Evolutionary conservation across 2,329 filamentous ascomycete genomes (phyloP).

Genomic region (Neofusicoccum ribis): DNA sequence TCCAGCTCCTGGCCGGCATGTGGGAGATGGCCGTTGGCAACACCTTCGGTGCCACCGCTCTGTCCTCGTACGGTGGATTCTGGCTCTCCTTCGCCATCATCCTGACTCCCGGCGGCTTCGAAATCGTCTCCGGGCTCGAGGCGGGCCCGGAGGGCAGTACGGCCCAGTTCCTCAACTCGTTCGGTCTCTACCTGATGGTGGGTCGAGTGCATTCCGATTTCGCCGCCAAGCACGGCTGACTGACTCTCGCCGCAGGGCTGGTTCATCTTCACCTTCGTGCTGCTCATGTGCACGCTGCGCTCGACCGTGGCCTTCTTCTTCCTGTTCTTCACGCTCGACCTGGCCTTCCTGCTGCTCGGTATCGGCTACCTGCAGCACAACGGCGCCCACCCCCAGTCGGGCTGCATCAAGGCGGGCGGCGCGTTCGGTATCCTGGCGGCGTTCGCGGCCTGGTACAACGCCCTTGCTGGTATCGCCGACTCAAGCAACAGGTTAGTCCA

Average conservation of each 20-base stretch:
- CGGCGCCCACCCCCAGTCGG: constrained; percentile 39
- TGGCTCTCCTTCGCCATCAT: constrained; percentile 59
- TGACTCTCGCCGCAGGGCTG: constrained; percentile 46
- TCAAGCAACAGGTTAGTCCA: constrained; percentile 48
- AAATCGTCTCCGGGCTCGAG: constrained; percentile 46
- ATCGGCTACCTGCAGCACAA: constrained; percentile 53
- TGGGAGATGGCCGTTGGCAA: constrained; percentile 55
- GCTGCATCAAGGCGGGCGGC: constrained; percentile 54
- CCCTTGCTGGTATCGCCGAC: constrained; percentile 57
- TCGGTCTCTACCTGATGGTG: constrained; percentile 60
- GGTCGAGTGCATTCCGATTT: not conserved
- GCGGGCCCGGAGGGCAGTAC: constrained; percentile 35
- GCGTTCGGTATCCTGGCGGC: constrained; percentile 55
- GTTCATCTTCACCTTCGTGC: constrained; percentile 60
- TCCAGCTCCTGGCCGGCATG: constrained; percentile 47
- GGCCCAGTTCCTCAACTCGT: constrained; percentile 51
- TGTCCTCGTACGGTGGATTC: constrained; percentile 58
- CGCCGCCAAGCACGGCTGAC: not conserved
- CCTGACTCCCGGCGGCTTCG: constrained; percentile 48
- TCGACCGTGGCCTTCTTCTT: constrained; percentile 61
- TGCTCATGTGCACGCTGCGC: constrained; percentile 57
- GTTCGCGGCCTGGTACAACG: constrained; percentile 57
- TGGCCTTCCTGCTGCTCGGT: constrained; percentile 60
- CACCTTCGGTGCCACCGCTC: constrained; percentile 58
- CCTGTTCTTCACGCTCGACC: constrained; percentile 59